Evolutionary conservation across 768 basidiomycete species (phyloP).

Genomic region (Lactarius deliciosus): DNA sequence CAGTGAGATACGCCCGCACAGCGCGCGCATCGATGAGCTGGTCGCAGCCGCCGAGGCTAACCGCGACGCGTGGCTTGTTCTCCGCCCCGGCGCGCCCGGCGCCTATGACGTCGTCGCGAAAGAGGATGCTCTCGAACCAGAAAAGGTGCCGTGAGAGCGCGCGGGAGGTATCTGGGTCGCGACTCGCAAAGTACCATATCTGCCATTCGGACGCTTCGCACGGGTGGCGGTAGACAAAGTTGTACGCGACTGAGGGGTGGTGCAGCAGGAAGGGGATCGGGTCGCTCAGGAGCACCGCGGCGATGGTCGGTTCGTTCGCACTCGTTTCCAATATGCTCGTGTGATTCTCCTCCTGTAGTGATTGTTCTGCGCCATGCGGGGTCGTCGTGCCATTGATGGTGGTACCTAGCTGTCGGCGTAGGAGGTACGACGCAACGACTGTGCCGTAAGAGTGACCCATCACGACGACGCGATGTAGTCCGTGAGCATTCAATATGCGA

Average conservation of each 20-base stretch:
- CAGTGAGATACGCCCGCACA: constrained; percentile 44
- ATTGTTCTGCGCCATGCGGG: not conserved
- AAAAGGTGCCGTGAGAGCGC: constrained; percentile 62
- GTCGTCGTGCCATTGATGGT: not conserved
- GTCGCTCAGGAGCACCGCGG: constrained; percentile 54
- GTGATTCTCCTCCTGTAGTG: not conserved
- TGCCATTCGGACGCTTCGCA: constrained; percentile 58
- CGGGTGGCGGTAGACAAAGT: constrained; percentile 62
- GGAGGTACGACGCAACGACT: constrained; percentile 52
- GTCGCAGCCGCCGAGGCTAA: constrained; percentile 43
- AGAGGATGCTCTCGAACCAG: constrained; percentile 62
- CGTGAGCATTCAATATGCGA: constrained; percentile 46
- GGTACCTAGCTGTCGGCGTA: constrained; percentile 37
- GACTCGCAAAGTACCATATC: constrained; percentile 66
- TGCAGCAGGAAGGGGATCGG: constrained; percentile 66
- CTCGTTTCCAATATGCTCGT: too few relatives aligned
- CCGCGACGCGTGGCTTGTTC: constrained; percentile 32
- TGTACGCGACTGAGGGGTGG: constrained; percentile 59
- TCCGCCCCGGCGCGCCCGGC: not conserved
- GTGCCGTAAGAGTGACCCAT: constrained; percentile 65
- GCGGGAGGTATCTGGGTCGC: constrained; percentile 61
- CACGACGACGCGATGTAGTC: constrained; percentile 43
- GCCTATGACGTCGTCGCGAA: constrained; percentile 53
- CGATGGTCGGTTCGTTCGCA: constrained; percentile 36
- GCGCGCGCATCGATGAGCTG: constrained; percentile 44